These are phyloP conservation scores for Exophiala sideris DNA, from an alignment of 2,329 filamentous ascomycete genomes.

Conservation along the genomic window DNA sequence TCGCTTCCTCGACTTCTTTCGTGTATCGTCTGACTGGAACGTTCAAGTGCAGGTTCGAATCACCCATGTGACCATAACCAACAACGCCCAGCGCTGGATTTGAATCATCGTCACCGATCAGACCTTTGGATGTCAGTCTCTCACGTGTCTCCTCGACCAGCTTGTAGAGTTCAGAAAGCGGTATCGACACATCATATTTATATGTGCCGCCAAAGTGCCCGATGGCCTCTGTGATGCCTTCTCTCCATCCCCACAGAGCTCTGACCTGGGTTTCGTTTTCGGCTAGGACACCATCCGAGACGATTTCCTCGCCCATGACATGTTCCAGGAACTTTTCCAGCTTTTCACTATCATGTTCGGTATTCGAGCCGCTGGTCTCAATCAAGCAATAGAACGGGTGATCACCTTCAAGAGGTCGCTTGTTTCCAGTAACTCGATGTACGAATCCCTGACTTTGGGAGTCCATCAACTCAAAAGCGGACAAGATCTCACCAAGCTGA, in stretches of 20 bases:
- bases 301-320: slow-evolving; percentile 83
- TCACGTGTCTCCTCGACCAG: slow-evolving; percentile 81
- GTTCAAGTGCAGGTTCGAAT: slow-evolving; percentile 93
- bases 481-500: slow-evolving; percentile 90
- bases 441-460: slow-evolving; percentile 75
- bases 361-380: slow-evolving; percentile 92
- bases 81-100: slow-evolving; percentile 84
- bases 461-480: slow-evolving; percentile 98
- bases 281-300: slow-evolving; percentile 84
- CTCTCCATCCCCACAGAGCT: slow-evolving; percentile 85
- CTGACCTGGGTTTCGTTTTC: slow-evolving; percentile 88
- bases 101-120: slow-evolving; percentile 72
- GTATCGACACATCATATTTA: slow-evolving; percentile 98
- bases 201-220: slow-evolving; percentile 93
- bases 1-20: slow-evolving; percentile 75
- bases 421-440: slow-evolving; percentile 68
- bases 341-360: slow-evolving; percentile 90
- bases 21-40: slow-evolving; percentile 79
- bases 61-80: slow-evolving; percentile 97
- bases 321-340: slow-evolving; percentile 85
- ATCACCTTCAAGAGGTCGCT: slow-evolving; percentile 74
- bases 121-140: slow-evolving; percentile 67
- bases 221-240: slow-evolving; percentile 85
- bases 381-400: slow-evolving; percentile 95
- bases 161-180: slow-evolving; percentile 78